Conservation (phyloP, 1,139 yeast species). For the Ogataea hybrid region DNA sequence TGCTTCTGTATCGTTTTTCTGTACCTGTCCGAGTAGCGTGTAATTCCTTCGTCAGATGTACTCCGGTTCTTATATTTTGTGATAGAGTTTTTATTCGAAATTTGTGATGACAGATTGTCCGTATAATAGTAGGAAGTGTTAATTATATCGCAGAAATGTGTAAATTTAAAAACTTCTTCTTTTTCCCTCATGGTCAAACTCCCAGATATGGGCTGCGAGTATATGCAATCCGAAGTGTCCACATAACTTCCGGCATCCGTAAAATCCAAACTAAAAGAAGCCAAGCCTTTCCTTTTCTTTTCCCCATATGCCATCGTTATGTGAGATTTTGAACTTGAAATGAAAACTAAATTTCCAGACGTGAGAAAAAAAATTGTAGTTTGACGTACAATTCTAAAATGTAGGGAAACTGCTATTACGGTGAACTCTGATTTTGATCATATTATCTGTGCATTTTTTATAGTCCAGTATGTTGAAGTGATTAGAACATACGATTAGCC, state of each 20-base stretch:
- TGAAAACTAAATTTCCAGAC: no score
- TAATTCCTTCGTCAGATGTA: constrained; percentile 57
- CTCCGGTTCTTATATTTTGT: constrained; percentile 20
- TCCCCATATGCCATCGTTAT: neutral
- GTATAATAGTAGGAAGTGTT: constrained; percentile 78
- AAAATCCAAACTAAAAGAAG: constrained; percentile 69
- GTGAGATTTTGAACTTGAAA: neutral
- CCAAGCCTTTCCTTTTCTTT: neutral
- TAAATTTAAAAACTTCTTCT: constrained; percentile 61
- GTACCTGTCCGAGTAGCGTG: constrained; percentile 72
- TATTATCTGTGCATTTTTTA: no score
- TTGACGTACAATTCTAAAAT: no score
- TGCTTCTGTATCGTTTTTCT: constrained; percentile 51
- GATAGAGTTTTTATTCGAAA: neutral
- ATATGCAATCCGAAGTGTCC: constrained; percentile 36
- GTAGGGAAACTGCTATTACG: no score
- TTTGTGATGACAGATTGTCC: constrained; percentile 42
- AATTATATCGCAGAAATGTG: constrained; percentile 55
- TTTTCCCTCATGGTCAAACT: constrained; percentile 55
- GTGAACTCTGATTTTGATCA: no score
- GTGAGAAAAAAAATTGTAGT: no score
- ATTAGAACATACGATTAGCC: no score
- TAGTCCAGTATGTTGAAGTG: no score
- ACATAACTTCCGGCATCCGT: constrained; percentile 49
- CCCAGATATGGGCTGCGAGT: constrained; percentile 66